phyloP scores from a whole-genome alignment of 306 rosid genomes.

The Urtica urens region DNA sequence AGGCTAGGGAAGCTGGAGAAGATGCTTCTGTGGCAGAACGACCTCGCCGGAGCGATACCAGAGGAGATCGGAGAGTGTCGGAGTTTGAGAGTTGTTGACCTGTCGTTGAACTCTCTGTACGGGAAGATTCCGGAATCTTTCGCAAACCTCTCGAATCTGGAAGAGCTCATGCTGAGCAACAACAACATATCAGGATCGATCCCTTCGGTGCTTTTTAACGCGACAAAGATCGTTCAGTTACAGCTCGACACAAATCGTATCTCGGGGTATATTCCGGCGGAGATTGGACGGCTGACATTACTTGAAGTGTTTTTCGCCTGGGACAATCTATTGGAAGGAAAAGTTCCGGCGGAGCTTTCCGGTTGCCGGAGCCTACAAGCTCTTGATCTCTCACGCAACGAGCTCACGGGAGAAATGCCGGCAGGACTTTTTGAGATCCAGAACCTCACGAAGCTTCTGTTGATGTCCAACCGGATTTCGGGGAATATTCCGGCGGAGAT shows the following conservation, averaged over 20 bases:
- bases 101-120: constrained; percentile 61
- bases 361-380: constrained; percentile 56
- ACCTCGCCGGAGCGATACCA: constrained; percentile 48
- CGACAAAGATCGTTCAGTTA: constrained; percentile 55
- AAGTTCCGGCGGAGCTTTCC: constrained; percentile 50
- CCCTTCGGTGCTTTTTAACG: constrained; percentile 48
- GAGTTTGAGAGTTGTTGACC: constrained; percentile 48
- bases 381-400: constrained; percentile 67
- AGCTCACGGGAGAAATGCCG: constrained; percentile 56
- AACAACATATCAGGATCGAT: constrained; percentile 73
- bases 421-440: constrained; percentile 54
- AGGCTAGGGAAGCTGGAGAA: constrained; percentile 62
- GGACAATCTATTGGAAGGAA: constrained; percentile 83
- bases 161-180: constrained; percentile 78
- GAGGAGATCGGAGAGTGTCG: constrained; percentile 60
- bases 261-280: constrained; percentile 60
- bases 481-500: constrained; percentile 55
- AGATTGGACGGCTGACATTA: constrained; percentile 46
- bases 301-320: constrained; percentile 62
- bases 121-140: constrained; percentile 62
- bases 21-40: constrained; percentile 73
- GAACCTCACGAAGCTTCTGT: constrained; percentile 61
- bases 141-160: constrained; percentile 50
- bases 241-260: constrained; percentile 68
- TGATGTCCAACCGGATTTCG: constrained; percentile 64